Conservation (phyloP, 441 rosid species). For the Corymbia calophylla region DNA sequence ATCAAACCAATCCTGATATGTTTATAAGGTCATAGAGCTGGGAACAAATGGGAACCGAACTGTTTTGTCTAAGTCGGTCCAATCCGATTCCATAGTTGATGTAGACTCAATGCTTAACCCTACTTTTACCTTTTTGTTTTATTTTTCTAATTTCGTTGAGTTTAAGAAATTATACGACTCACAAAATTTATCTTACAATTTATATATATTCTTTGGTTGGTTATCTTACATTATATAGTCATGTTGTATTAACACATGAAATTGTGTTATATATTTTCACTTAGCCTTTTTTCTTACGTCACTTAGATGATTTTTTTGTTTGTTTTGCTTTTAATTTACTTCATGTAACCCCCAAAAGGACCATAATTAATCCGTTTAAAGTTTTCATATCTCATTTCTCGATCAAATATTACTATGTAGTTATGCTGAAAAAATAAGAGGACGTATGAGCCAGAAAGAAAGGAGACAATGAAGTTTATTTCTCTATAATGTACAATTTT, state of each 20-base stretch:
- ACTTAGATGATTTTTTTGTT: neutral
- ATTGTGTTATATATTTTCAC: neutral
- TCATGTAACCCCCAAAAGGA: neutral
- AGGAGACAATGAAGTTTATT: neutral
- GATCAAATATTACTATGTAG: neutral
- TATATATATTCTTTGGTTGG: too few relatives aligned
- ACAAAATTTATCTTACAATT: neutral
- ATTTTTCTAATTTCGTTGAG: neutral
- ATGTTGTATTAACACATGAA: neutral
- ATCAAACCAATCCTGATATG: neutral
- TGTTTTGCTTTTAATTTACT: neutral
- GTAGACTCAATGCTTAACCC: neutral
- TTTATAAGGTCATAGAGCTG: neutral
- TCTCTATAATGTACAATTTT: neutral
- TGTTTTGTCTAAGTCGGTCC: neutral
- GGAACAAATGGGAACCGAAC: neutral
- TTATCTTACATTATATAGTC: neutral
- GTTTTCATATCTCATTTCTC: neutral
- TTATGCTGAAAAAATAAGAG: neutral
- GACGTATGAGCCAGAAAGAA: neutral
- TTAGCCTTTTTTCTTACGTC: neutral
- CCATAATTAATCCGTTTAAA: neutral
- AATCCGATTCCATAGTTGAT: neutral
- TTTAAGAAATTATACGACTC: neutral
- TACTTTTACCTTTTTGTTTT: neutral